These are phyloP conservation scores for Verticillium klebahnii DNA, from an alignment of 2,329 filamentous ascomycete genomes.

Conservation along the genomic window DNA sequence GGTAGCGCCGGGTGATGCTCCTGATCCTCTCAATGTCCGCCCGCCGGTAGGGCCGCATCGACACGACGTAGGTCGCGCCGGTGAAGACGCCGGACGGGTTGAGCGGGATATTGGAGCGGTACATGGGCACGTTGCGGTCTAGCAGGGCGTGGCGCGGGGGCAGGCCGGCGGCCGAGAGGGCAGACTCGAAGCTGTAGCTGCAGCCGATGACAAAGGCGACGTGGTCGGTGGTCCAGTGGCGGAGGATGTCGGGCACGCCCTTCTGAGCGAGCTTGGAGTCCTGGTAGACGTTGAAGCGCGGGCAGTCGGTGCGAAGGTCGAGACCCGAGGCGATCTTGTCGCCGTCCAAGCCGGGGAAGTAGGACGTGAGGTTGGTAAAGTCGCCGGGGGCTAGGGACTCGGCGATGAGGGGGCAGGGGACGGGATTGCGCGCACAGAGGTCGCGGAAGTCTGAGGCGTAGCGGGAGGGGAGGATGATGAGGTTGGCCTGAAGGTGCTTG, in stretches of 20 bases:
- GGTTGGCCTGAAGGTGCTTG: constrained; percentile 55
- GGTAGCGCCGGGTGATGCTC: constrained; percentile 49
- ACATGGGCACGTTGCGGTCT: constrained; percentile 55
- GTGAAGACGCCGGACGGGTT: constrained; percentile 55
- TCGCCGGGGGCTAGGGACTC: constrained; percentile 41
- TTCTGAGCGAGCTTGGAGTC: constrained; percentile 35
- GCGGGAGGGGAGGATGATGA: constrained; percentile 52
- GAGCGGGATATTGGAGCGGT: constrained; percentile 51
- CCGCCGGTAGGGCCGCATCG: constrained; percentile 54
- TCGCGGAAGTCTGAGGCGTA: constrained; percentile 54
- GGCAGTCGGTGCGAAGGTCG: constrained; percentile 54
- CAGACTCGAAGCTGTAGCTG: constrained; percentile 59
- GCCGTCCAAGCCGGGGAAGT: constrained; percentile 16
- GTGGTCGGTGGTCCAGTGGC: constrained; percentile 53
- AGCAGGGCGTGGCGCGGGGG: constrained; percentile 43
- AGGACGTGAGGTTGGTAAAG: constrained; percentile 30
- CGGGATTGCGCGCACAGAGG: constrained; percentile 57
- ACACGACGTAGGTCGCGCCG: constrained; percentile 51
- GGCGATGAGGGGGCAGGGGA: constrained; percentile 56
- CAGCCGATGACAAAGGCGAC: constrained; percentile 61
- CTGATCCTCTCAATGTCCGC: constrained; percentile 48
- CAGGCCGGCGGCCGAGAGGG: constrained; percentile 45
- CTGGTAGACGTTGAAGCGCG: constrained; percentile 55
- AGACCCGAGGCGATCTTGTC: constrained; percentile 31
- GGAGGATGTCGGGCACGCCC: constrained; percentile 35